Evolutionary conservation across 371 early-diverging fungal species (phyloP), one percentile per base, ranked within the genome.

Genomic region (Syncephalis fuscata): DNA sequence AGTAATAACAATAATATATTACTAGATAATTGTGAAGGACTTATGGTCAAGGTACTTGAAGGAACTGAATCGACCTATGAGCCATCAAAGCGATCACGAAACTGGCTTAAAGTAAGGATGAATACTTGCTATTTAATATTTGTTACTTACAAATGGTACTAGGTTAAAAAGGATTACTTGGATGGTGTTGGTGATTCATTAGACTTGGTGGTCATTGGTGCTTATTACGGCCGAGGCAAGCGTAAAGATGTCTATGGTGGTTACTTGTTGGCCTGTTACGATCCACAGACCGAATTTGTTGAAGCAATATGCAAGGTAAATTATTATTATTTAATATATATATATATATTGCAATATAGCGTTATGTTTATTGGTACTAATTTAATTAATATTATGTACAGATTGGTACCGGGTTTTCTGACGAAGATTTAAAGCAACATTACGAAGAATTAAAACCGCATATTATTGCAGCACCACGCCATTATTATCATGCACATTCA

Each of bases 91-190:
- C 76, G 99, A 44, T 88, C 92, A 2, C 75, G 95, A 40, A 98
- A 98, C 59, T 99, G 99, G 99, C 78, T 99, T 36, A 99, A 99
- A 71, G 98, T 66, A 99, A 99, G 68, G 99, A 99, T 0, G 82
- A 88, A 46, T 43, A 24, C 17, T 49, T 3, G 25, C 2, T 44
- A 19, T 36, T 56, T 52, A 63, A 32, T 32, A 32, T 11, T 32
- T 7, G 32, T 32, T 7, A 32, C 32, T 32, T 32, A 32, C 4
- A 4, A 4, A 32, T 32, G 32, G 11, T 32, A 32, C 11, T 32
- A 32, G 32, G 79, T 94, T 19, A 99, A 99, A 63, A 99, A 99
- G 65, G 99, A 99, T 60, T 99, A 99, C 55, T 56, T 98, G 54
- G 67, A 73, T 22, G 92, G 92, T 2, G 71, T 92, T 0, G 97